Conservation (phyloP, 192 early-diverging fungal genomes). For the Umbelopsis vinacea region DNA sequence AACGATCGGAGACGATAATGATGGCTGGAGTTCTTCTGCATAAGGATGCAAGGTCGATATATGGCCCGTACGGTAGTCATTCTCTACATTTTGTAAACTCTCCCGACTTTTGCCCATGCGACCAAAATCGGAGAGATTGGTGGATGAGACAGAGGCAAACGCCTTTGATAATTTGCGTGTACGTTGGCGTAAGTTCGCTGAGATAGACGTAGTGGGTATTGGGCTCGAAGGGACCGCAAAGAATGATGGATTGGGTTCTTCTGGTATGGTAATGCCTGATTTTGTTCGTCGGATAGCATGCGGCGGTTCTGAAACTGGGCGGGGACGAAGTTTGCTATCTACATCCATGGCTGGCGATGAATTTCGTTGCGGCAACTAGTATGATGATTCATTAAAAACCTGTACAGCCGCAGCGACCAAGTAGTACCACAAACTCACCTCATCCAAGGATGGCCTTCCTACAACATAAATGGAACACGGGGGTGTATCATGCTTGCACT, state of each 20-base stretch:
- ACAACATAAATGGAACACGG: constrained; percentile 2
- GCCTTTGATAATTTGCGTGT: constrained; percentile 27
- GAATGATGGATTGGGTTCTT: not conserved
- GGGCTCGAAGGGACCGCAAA: not conserved
- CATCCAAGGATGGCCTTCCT: not conserved
- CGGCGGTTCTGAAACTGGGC: constrained; percentile 13
- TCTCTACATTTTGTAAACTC: not conserved
- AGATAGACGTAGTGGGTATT: constrained; percentile 2
- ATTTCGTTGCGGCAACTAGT: not conserved
- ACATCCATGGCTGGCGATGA: not conserved
- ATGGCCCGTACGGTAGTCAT: not conserved
- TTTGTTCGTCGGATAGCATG: not conserved
- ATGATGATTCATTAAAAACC: not conserved
- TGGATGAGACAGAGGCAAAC: constrained; percentile 14
- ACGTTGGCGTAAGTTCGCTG: constrained; percentile 21
- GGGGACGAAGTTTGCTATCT: not conserved
- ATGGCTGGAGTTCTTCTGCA: not conserved
- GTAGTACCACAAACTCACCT: not conserved
- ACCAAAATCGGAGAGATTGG: constrained; percentile 5
- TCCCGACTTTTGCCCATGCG: constrained; percentile 2
- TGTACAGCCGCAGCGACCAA: too few species aligned
- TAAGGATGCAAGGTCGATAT: not conserved
- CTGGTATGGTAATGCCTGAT: constrained; percentile 2
- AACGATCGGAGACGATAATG: not conserved
- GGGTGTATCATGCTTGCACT: constrained; percentile 26